phyloP scores from a whole-genome alignment of 2,329 filamentous ascomycete species.

The Tolypocladium nubicola region DNA sequence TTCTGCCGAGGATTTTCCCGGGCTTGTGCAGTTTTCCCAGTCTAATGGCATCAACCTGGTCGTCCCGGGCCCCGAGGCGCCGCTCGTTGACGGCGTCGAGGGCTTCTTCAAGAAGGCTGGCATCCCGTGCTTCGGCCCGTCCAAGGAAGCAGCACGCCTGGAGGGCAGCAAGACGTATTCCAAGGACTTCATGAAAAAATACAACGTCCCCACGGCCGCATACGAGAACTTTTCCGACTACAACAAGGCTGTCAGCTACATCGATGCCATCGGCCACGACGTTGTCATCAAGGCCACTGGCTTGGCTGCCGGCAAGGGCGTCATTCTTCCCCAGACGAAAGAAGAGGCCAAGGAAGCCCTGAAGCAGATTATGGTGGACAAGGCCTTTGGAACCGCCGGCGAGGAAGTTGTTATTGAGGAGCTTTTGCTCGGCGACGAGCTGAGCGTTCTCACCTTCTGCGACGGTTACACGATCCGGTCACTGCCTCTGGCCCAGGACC shows the following conservation, averaged over 20 bases:
- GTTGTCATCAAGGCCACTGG: slow-evolving; percentile 93
- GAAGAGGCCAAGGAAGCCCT: slow-evolving; percentile 75
- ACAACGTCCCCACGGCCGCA: slow-evolving; percentile 80
- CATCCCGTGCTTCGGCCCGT: slow-evolving; percentile 79
- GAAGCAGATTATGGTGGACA: slow-evolving; percentile 81
- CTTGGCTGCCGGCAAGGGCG: slow-evolving; percentile 88
- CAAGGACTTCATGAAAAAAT: slow-evolving; percentile 93
- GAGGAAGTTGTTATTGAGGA: slow-evolving; percentile 94
- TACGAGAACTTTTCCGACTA: slow-evolving; percentile 85
- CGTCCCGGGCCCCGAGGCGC: slow-evolving; percentile 83
- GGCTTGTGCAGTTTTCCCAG: slow-evolving; percentile 64
- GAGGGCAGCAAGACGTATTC: slow-evolving; percentile 96
- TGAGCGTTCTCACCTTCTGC: slow-evolving; percentile 83
- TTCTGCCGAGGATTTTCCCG: slow-evolving; percentile 65
- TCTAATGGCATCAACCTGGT: slow-evolving; percentile 69
- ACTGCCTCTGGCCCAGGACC: slow-evolving; percentile 86
- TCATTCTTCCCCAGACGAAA: slow-evolving; percentile 75
- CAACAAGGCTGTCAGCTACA: slow-evolving; percentile 60
- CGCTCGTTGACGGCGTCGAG: slow-evolving; percentile 85
- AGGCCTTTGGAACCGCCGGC: slow-evolving; percentile 77
- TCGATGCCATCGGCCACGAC: slow-evolving; percentile 59
- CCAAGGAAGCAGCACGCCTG: slow-evolving; percentile 73
- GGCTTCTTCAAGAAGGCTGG: slow-evolving; percentile 66
- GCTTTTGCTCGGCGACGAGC: slow-evolving; percentile 80
- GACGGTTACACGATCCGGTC: slow-evolving; percentile 79